Evolutionary conservation across 495 filamentous ascomycete genomes (phyloP), one percentile per base, ranked within the genome.

Genomic region (Hyaloscypha finlandica): DNA sequence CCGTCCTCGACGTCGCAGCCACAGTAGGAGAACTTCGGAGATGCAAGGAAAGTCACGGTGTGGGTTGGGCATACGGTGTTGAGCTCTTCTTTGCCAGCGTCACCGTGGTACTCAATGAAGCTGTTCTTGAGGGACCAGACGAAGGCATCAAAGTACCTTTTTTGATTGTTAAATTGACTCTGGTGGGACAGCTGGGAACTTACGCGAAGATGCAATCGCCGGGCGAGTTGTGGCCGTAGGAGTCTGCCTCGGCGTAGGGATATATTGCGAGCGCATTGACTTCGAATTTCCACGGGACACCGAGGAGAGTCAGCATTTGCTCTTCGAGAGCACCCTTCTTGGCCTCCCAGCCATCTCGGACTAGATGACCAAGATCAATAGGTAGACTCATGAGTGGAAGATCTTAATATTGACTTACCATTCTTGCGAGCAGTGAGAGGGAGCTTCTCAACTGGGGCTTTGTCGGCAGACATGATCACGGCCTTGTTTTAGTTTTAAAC

Each of bases 341-440:
- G 59, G 69, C 75, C n/a, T 84, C 82, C 75, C 76, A 85, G 29
- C 79, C 78, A 65, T 86, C 84, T 4, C 84, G 80, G 67, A 86
- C 83, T 85, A 55, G 8, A 32, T 8, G 22, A 71, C 58, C 65
- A 37, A 3, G 35, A 37, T 55, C 25, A 30, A 59, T 64, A 61
- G 20, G 31, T 20, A 33, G 22, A 25, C 31, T 29, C 4, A 16
- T 29, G 22, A 25, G 22, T 45, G 31, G 14, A 48, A 42, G n/a
- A 22, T 8, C n/a, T 52, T 33, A 35, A 19, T 57, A 11, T 37
- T 11, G 14, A 20, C 78, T 69, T 68, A 84, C 82, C 70, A 70
- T 83, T 85, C 72, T 83, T 85, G 69, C 82, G 81, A 32, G 81
- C 65, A 30, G 79, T 82, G 63, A 86, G 80, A n/a, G 83, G 77